phyloP scores from a whole-genome alignment of 495 filamentous ascomycete species.

The Xylaria cubensis region DNA sequence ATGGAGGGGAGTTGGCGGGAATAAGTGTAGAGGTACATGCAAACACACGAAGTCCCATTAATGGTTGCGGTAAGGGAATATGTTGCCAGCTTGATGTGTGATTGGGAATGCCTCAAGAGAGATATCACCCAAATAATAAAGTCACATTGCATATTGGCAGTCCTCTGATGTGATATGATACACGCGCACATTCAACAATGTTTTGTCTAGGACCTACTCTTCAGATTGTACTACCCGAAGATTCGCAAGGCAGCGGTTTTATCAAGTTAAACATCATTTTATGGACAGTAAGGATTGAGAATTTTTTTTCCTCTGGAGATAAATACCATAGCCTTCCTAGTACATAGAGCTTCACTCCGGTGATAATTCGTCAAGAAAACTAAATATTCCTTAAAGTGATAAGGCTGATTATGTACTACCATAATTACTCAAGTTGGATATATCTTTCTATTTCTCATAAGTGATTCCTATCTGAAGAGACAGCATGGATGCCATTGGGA shows the following conservation, averaged over 20 bases:
- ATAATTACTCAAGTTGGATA: neutral
- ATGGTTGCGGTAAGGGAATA: neutral
- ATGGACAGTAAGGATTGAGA: neutral
- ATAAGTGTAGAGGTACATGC: neutral
- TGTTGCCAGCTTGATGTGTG: neutral
- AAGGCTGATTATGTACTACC: neutral
- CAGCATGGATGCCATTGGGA: neutral
- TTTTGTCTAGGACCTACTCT: neutral
- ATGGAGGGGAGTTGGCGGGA: neutral
- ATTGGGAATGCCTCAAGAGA: neutral
- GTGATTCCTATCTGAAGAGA: neutral
- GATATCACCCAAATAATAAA: neutral
- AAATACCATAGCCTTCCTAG: neutral
- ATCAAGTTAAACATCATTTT: neutral
- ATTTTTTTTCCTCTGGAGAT: neutral
- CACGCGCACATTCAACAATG: neutral
- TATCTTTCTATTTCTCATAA: slow-evolving; percentile 2
- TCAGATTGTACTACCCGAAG: neutral
- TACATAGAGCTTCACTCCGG: neutral
- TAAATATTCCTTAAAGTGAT: slow-evolving; percentile 2
- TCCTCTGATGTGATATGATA: neutral
- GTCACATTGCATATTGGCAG: no score
- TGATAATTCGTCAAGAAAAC: neutral
- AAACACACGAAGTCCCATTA: neutral
- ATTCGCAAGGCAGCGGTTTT: neutral